These are phyloP conservation scores for Vitis rotundifolia DNA, from an alignment of 164 flowering plant genomes.

Conservation along the genomic window DNA sequence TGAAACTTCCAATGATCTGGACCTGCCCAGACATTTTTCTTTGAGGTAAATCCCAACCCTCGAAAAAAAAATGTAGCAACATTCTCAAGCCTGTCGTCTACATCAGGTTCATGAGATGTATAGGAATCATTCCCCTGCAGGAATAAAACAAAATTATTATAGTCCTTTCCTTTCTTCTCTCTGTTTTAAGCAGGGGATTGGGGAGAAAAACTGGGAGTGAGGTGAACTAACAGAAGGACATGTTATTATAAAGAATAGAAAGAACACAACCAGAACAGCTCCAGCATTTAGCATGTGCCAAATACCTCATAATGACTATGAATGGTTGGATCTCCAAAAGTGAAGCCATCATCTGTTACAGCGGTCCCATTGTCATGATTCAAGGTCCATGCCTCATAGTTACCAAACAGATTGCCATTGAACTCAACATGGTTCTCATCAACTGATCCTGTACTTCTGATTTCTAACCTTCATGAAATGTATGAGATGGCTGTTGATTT, in stretches of 20 bases:
- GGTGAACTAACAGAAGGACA: no score
- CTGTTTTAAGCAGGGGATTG: no score
- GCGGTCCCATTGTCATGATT: slow-evolving; percentile 62
- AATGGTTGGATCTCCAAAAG: slow-evolving; percentile 35
- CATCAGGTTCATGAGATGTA: slow-evolving; percentile 39
- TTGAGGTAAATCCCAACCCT: slow-evolving; percentile 64
- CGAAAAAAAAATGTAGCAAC: slow-evolving; percentile 57
- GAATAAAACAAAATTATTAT: not conserved
- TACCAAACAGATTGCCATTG: slow-evolving; percentile 38
- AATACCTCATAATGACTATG: slow-evolving; percentile 55
- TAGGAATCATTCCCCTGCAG: slow-evolving; percentile 56
- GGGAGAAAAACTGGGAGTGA: no score
- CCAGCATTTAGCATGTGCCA: not conserved
- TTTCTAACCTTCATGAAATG: slow-evolving; percentile 27
- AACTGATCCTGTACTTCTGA: slow-evolving; percentile 23
- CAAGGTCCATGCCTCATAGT: slow-evolving; percentile 36
- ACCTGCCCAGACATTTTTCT: slow-evolving; percentile 96
- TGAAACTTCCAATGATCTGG: slow-evolving; percentile 97
- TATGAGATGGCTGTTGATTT: slow-evolving; percentile 54
- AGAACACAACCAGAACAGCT: not conserved
- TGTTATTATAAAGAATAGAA: no score
- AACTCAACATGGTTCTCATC: slow-evolving; percentile 17
- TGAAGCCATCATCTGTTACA: slow-evolving; percentile 40
- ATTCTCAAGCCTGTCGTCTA: slow-evolving; percentile 52
- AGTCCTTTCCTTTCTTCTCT: no score